These are phyloP conservation scores for Bacidia rubella DNA, from an alignment of 495 filamentous ascomycete species.

Conservation along the genomic window DNA sequence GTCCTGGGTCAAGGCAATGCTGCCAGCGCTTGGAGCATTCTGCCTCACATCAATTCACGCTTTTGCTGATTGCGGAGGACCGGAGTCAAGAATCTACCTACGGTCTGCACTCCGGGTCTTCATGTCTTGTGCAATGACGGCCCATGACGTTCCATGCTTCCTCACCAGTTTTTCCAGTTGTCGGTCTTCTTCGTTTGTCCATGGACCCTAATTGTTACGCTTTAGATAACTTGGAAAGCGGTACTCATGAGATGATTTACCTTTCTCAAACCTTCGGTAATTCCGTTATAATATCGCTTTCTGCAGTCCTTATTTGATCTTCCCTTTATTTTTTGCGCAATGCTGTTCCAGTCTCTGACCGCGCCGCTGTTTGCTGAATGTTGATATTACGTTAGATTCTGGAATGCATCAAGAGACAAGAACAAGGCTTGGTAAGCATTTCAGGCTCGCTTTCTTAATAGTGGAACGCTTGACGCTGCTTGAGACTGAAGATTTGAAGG, in stretches of 20 bases:
- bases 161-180: not conserved
- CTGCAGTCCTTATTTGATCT: conserved; percentile 3
- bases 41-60: not conserved
- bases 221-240: not conserved
- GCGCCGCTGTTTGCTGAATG: not conserved
- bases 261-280: conserved; percentile 1
- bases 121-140: not conserved
- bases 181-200: conserved; percentile 4
- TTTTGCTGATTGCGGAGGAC: not conserved
- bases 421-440: no score
- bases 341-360: conserved; percentile 1
- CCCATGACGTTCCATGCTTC: not conserved
- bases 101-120: conserved; percentile 5
- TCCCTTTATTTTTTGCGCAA: not conserved
- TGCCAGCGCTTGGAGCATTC: conserved; percentile 5
- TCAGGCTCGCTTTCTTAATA: no score
- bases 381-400: no score
- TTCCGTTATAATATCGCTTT: not conserved
- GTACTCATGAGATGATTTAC: not conserved
- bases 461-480: no score
- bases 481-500: no score
- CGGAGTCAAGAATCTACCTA: not conserved
- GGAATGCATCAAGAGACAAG: no score
- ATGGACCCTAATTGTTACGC: not conserved
- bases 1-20: conserved; percentile 1